Evolutionary conservation across 352 stramenopile species (phyloP), one percentile per base, ranked within the genome.

Genomic region (Phytophthora pini): DNA sequence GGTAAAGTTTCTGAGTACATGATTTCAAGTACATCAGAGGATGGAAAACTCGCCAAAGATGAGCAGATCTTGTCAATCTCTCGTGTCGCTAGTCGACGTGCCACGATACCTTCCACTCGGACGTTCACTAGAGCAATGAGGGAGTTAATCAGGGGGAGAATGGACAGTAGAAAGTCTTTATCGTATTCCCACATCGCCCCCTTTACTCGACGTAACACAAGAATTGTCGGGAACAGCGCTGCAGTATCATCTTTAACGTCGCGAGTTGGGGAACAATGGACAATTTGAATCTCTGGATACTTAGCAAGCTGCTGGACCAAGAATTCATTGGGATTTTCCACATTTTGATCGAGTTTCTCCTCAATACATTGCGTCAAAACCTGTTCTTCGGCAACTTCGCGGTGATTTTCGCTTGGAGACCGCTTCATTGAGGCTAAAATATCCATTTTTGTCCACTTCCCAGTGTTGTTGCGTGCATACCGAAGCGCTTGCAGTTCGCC

Each of bases 181-280:
- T 92, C 84, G 44, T 88, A 89, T 12, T 41, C 45, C 84, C 84
- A 93, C 1, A 72, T 77, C 7, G 74, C 77, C 0, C 76, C 74
- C 6, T 52, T 52, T 1, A 90, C 75, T 3, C 86, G 73, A 1
- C 68, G 81, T 27, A 94, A 36, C 0, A 92, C 51, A 2, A 94
- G 61, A 11, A 60, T 58, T 0, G 79, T 87, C 15, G 60, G 34
- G 0, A 63, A 7, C 22, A 73, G 50, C 4, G 39, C 17, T 13
- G 48, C 70, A 1, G 53, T 8, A 26, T 83, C 72, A 41, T 68
- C 59, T 4, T 61, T 47, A 0, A 82, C 77, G 36, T 80, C 68
- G 32, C 69, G 69, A 5, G 72, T 80, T 3, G 59, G 22, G 4
- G 46, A 24, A 4, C 75, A 71, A 17, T 73, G 62, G 0, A 68